phyloP scores from a whole-genome alignment of 257 asterid species.

The Euphrasia confusa region DNA sequence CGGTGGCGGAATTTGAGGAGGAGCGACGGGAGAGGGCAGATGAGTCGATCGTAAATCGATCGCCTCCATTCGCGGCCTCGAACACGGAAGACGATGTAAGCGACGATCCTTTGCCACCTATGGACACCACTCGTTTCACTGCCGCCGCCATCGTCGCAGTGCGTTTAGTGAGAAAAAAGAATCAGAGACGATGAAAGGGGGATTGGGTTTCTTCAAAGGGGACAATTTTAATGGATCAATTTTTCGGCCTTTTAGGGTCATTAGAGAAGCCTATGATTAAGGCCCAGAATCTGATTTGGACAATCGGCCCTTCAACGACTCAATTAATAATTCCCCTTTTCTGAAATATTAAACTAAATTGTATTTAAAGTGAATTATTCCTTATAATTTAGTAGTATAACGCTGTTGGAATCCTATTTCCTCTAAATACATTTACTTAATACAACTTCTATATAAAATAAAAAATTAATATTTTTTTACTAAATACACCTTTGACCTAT shows the following conservation, averaged over 20 bases:
- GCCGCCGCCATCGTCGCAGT: conserved; percentile 29
- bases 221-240: not conserved
- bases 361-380: too few relatives aligned
- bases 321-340: not conserved
- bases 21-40: conserved; percentile 49
- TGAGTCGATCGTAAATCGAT: conserved; percentile 45
- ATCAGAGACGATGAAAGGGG: not conserved
- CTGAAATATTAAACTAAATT: not conserved
- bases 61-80: conserved; percentile 39
- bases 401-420: too few relatives aligned
- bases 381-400: too few relatives aligned
- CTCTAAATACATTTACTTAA: too few relatives aligned
- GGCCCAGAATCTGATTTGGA: too few relatives aligned
- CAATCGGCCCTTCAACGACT: too few relatives aligned
- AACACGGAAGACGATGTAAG: conserved; percentile 51
- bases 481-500: too few relatives aligned
- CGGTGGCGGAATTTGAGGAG: conserved; percentile 22
- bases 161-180: not conserved
- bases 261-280: too few relatives aligned
- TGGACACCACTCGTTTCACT: conserved; percentile 38
- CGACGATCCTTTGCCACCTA: conserved; percentile 65
- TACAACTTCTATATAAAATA: too few relatives aligned
- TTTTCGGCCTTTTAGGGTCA: not conserved
- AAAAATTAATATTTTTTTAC: too few relatives aligned
- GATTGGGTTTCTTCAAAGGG: not conserved